Evolutionary conservation across 2,329 filamentous ascomycete genomes (phyloP).

Genomic region (Salinomyces thailandicus): DNA sequence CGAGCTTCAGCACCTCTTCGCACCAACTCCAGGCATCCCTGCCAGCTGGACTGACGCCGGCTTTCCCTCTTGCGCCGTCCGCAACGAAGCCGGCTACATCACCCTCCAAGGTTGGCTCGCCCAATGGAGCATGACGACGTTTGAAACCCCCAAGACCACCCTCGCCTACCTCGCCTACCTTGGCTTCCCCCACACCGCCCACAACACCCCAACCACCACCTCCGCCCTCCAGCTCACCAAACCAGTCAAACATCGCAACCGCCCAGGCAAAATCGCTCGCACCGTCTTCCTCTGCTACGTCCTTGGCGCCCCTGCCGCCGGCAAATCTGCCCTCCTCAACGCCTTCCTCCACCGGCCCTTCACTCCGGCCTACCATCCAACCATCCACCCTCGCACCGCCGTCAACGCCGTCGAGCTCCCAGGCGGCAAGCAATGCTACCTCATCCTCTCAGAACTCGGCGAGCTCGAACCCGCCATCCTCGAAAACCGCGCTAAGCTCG

Average conservation of each 20-base stretch:
- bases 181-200: constrained; percentile 63
- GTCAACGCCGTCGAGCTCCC: constrained; percentile 95
- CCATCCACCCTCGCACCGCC: constrained; percentile 84
- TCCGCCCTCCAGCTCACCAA: constrained; percentile 90
- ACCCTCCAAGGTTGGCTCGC: constrained; percentile 96
- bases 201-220: constrained; percentile 60
- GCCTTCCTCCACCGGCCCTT: constrained; percentile 87
- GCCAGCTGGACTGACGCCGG: constrained; percentile 76
- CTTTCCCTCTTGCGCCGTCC: constrained; percentile 87
- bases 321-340: constrained; percentile 84
- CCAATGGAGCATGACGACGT: constrained; percentile 99
- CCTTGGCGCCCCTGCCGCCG: constrained; percentile 71
- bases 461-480: constrained; percentile 91
- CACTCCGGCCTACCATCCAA: constrained; percentile 73
- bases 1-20: constrained; percentile 78
- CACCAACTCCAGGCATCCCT: constrained; percentile 83
- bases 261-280: constrained; percentile 76
- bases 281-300: constrained; percentile 94
- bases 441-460: constrained; percentile 90
- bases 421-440: constrained; percentile 91
- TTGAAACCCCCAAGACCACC: constrained; percentile 87
- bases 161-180: constrained; percentile 93
- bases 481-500: constrained; percentile 81
- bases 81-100: constrained; percentile 89
- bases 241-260: constrained; percentile 63